phyloP scores from a whole-genome alignment of 768 basidiomycete species.

The Leucocoprinus leucothites region DNA sequence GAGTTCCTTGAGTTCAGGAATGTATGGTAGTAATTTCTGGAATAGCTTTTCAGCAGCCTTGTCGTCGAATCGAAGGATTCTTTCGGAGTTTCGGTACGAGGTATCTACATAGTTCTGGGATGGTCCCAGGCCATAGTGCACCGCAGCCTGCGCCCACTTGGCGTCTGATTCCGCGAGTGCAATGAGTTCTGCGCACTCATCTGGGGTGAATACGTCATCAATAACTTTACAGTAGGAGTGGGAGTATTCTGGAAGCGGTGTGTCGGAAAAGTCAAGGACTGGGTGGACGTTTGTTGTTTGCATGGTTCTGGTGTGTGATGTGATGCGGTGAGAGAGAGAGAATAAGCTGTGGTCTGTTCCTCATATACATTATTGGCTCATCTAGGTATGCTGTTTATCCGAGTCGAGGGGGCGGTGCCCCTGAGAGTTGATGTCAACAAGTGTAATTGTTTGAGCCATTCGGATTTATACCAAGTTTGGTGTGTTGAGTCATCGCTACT shows the following conservation, averaged over 20 bases:
- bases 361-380: too few relatives aligned
- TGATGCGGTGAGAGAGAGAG: too few relatives aligned
- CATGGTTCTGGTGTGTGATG: not conserved
- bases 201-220: slow-evolving; percentile 36
- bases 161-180: slow-evolving; percentile 31
- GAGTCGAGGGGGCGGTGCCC: not conserved
- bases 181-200: slow-evolving; percentile 38
- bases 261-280: slow-evolving; percentile 36
- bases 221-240: slow-evolving; percentile 39
- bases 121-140: slow-evolving; percentile 25
- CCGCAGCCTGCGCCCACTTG: slow-evolving; percentile 35
- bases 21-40: slow-evolving; percentile 31
- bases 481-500: too few relatives aligned
- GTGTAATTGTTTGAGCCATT: too few relatives aligned
- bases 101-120: slow-evolving; percentile 31
- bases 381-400: too few relatives aligned
- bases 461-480: not conserved
- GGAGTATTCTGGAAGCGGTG: slow-evolving; percentile 31
- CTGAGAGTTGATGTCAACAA: not conserved
- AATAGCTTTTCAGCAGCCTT: slow-evolving; percentile 31
- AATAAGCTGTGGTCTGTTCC: too few relatives aligned
- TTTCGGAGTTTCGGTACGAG: slow-evolving; percentile 37
- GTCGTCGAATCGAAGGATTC: slow-evolving; percentile 34
- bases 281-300: slow-evolving; percentile 6
- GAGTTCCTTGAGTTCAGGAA: slow-evolving; percentile 34